Evolutionary conservation across 345 rosid genomes (phyloP).

Genomic region (Hibiscus tridactylites): DNA sequence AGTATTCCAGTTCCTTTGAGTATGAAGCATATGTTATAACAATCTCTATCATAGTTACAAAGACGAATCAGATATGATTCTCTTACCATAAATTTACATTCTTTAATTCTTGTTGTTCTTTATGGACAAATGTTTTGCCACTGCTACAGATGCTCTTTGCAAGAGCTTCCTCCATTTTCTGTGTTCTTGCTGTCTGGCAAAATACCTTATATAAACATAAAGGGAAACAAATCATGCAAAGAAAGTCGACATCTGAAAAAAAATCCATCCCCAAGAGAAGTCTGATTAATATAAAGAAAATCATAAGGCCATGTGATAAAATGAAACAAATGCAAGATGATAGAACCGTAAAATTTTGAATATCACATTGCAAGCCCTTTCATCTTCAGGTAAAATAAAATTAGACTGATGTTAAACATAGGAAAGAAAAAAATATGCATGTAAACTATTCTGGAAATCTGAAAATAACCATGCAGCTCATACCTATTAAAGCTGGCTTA

Average conservation of each 20-base stretch:
- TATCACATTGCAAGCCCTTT: neutral
- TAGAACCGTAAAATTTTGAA: neutral
- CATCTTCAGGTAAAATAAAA: neutral
- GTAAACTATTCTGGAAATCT: neutral
- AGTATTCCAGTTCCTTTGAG: neutral
- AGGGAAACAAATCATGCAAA: neutral
- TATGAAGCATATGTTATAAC: neutral
- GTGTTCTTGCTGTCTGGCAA: neutral
- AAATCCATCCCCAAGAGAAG: neutral
- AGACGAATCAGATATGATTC: neutral
- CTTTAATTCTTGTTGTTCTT: neutral
- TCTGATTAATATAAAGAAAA: neutral
- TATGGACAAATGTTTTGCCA: neutral
- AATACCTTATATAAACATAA: neutral
- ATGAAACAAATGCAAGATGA: neutral
- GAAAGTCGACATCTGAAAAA: neutral
- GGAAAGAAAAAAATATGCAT: constrained; percentile 3
- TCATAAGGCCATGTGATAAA: neutral
- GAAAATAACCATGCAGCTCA: neutral
- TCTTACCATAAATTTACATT: neutral
- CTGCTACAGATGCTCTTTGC: neutral
- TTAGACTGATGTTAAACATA: neutral
- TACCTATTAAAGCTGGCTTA: neutral
- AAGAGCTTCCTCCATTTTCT: neutral
- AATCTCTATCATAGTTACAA: neutral